Evolutionary conservation across 2,329 filamentous ascomycete species (phyloP).

Genomic region (Lasiodiplodia gonubiensis): DNA sequence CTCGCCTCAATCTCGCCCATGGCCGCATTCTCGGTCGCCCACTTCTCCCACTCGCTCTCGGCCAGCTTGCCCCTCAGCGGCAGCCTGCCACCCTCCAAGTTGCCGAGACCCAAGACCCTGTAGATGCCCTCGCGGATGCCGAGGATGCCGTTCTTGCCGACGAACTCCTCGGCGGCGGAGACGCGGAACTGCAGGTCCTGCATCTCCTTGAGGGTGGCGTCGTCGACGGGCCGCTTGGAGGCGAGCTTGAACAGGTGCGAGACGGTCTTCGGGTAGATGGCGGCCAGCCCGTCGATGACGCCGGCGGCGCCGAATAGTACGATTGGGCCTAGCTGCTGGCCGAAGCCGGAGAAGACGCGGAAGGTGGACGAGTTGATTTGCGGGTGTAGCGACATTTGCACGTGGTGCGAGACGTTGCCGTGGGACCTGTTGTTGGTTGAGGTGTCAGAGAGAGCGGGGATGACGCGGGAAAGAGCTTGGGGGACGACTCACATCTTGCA

Average conservation of each 20-base stretch:
- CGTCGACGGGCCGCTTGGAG: constrained; percentile 30
- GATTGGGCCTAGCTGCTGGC: constrained; percentile 65
- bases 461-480: background rate
- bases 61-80: constrained; percentile 65
- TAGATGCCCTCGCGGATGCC: constrained; percentile 66
- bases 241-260: constrained; percentile 61
- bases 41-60: constrained; percentile 28
- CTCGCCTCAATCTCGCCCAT: constrained; percentile 24
- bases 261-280: constrained; percentile 64
- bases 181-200: constrained; percentile 63
- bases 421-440: constrained; percentile 51
- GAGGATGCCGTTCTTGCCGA: constrained; percentile 61
- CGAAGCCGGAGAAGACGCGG: constrained; percentile 64
- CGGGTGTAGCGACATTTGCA: constrained; percentile 61
- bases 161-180: constrained; percentile 63
- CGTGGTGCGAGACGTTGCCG: constrained; percentile 64
- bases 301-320: constrained; percentile 64
- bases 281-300: constrained; percentile 66
- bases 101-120: constrained; percentile 60
- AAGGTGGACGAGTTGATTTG: constrained; percentile 67
- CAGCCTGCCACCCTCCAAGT: constrained; percentile 61
- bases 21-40: constrained; percentile 6
- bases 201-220: constrained; percentile 50
- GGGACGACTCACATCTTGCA: constrained; percentile 60
- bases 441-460: background rate